Evolutionary conservation across 495 filamentous ascomycete genomes (phyloP).

Genomic region (Chaetomidium leptoderma): DNA sequence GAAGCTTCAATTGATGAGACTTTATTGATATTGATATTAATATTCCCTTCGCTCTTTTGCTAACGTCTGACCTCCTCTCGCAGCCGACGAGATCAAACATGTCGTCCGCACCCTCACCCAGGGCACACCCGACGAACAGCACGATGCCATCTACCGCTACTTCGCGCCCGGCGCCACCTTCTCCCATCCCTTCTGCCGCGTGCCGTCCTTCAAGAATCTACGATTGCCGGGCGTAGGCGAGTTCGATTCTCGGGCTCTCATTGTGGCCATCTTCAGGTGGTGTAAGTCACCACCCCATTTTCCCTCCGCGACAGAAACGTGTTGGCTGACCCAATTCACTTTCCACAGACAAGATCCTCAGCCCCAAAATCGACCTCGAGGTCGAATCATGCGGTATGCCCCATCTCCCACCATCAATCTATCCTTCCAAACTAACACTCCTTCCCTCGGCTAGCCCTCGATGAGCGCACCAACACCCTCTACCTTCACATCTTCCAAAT

Average conservation of each 20-base stretch:
- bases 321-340: background rate
- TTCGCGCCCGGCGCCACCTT: constrained; percentile 68
- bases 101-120: constrained; percentile 66
- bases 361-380: constrained; percentile 63
- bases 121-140: constrained; percentile 58
- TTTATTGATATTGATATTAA: too few species aligned
- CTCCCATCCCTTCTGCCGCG: constrained; percentile 74
- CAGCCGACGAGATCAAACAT: constrained; percentile 47
- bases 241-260: constrained; percentile 54
- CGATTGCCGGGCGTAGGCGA: constrained; percentile 43
- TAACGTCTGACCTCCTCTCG: too few species aligned
- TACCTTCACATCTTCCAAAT: constrained; percentile 68
- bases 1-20: too few species aligned
- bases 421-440: background rate
- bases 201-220: constrained; percentile 51
- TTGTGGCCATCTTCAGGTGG: constrained; percentile 74
- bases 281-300: background rate
- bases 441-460: constrained; percentile 52
- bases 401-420: background rate
- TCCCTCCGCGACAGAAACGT: background rate
- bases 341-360: constrained; percentile 61
- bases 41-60: too few species aligned
- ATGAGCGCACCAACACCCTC: constrained; percentile 57
- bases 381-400: constrained; percentile 63
- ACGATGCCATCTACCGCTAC: constrained; percentile 58